phyloP scores from a whole-genome alignment of 1,284 basidiomycete genomes.

The Paramarasmius palmivorus region DNA sequence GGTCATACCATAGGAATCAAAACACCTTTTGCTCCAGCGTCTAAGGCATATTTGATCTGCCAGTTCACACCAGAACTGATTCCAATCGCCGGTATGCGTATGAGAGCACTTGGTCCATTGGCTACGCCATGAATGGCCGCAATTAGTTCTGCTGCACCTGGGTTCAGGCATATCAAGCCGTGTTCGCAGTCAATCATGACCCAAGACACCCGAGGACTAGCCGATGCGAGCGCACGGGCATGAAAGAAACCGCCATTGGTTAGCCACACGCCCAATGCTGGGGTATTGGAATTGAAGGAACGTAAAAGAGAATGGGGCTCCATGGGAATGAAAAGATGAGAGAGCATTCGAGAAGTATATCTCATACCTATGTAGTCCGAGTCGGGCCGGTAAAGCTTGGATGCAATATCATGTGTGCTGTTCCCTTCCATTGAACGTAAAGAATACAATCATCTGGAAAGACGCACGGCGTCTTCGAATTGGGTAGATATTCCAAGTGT shows the following conservation, averaged over 20 bases:
- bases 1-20: conserved; percentile 61
- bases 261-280: conserved; percentile 76
- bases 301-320: conserved; percentile 40
- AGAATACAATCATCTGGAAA: too few species aligned
- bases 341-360: too few species aligned
- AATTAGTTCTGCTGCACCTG: conserved; percentile 54
- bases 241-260: conserved; percentile 56
- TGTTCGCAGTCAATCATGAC: conserved; percentile 68
- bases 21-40: conserved; percentile 62
- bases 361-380: too few species aligned
- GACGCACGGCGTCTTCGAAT: too few species aligned
- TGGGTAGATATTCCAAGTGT: too few species aligned
- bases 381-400: too few species aligned
- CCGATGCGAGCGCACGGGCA: conserved; percentile 54
- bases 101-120: conserved; percentile 48
- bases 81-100: conserved; percentile 63
- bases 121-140: conserved; percentile 43
- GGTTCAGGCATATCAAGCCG: conserved; percentile 53
- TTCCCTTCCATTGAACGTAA: too few species aligned
- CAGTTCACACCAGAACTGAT: conserved; percentile 52
- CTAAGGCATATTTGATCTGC: conserved; percentile 70
- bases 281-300: conserved; percentile 46
- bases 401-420: too few species aligned
- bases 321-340: too few species aligned
- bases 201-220: conserved; percentile 60